Percentiles rank a stretch among this genome's conserved stretches.
Conservation (phyloP, 176 grass and related monocot species). For the Rhynchospora pubera region DNA sequence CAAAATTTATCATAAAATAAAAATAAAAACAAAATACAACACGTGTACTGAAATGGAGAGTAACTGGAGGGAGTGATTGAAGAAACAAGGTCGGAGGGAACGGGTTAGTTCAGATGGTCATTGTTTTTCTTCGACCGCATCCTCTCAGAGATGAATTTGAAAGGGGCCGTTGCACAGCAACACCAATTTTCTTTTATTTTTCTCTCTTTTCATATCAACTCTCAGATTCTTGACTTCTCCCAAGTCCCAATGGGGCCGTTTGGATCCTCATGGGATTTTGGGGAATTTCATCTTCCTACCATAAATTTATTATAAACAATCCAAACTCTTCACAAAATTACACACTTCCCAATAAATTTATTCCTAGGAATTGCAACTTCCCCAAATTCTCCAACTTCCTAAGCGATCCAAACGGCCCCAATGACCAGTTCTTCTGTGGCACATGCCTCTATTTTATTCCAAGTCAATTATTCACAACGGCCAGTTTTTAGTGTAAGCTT, state of each 20-base stretch:
- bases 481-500: no score
- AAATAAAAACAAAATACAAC: not conserved
- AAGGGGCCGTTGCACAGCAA: not conserved
- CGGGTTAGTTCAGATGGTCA: not conserved
- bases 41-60: not conserved
- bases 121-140: not conserved
- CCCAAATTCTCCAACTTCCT: no score
- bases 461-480: not conserved
- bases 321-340: no score
- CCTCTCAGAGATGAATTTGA: not conserved
- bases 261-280: no score
- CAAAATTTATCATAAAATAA: not conserved
- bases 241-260: no score
- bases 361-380: no score
- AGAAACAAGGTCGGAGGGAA: not conserved
- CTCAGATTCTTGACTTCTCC: not conserved
- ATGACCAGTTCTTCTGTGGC: not conserved
- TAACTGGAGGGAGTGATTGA: not conserved
- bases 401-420: no score
- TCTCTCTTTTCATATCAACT: not conserved
- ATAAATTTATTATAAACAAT: no score
- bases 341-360: no score
- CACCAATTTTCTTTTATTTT: not conserved
- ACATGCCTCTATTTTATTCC: not conserved
- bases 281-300: no score